Evolutionary conservation across 805 yeast genomes (phyloP).

Genomic region (Wickerhamiella musiphila): DNA sequence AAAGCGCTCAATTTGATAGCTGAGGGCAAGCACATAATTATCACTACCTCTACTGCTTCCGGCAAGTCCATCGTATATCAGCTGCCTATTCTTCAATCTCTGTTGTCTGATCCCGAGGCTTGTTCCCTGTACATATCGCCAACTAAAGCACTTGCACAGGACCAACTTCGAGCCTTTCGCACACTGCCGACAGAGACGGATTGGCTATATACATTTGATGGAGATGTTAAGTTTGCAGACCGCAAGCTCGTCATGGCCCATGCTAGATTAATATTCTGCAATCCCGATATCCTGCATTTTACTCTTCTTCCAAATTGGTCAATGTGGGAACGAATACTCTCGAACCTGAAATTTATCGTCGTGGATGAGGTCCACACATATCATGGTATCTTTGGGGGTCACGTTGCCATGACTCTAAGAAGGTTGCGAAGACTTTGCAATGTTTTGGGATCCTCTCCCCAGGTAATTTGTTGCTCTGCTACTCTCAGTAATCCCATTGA

Average conservation of each 20-base stretch:
- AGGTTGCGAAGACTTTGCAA: conserved; percentile 52
- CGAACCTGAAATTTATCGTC: conserved; percentile 50
- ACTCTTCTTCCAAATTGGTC: conserved; percentile 65
- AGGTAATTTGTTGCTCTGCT: conserved; percentile 85
- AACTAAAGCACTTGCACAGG: conserved; percentile 94
- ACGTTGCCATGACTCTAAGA: conserved; percentile 73
- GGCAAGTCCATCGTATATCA: conserved; percentile 92
- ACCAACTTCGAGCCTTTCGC: conserved; percentile 61
- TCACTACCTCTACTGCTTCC: conserved; percentile 90
- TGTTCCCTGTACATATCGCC: conserved; percentile 87
- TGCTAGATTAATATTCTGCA: conserved; percentile 75
- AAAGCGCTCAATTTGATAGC: conserved; percentile 44
- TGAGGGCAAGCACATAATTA: conserved; percentile 49
- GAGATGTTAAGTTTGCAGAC: conserved; percentile 57
- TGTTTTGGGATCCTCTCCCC: conserved; percentile 35
- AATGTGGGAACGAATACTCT: conserved; percentile 54
- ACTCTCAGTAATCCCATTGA: conserved; percentile 58
- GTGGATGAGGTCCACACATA: conserved; percentile 79
- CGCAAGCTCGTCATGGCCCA: conserved; percentile 38
- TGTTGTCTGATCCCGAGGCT: conserved; percentile 25
- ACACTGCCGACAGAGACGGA: conserved; percentile 31
- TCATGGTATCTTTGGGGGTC: conserved; percentile 81
- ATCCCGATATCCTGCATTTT: conserved; percentile 86
- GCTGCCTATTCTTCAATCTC: conserved; percentile 46
- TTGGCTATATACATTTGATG: conserved; percentile 72